A percentile compares a stretch with the other conserved stretches of the same genome.
phyloP scores from a whole-genome alignment of 495 filamentous ascomycete species.

The Letharia columbiana region DNA sequence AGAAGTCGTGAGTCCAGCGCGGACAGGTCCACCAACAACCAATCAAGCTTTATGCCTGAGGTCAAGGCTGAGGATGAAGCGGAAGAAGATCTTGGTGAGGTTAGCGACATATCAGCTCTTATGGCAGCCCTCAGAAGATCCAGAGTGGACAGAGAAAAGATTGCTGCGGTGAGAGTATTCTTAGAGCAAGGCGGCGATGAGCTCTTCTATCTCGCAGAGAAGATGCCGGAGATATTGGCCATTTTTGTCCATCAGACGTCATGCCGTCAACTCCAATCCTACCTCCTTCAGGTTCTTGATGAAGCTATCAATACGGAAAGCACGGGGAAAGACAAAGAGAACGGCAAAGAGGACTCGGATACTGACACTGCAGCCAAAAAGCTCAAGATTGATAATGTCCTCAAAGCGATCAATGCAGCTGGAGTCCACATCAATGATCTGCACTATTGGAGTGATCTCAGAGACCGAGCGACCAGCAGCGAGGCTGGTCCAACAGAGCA shows the following conservation, averaged over 20 bases:
- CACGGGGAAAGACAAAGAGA: constrained; percentile 17
- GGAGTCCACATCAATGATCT: constrained; percentile 28
- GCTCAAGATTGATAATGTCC: constrained; percentile 38
- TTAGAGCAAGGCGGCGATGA: constrained; percentile 73
- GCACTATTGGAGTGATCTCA: constrained; percentile 27
- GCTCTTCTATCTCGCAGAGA: constrained; percentile 62
- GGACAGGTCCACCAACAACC: constrained; percentile 24
- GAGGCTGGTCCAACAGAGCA: constrained; percentile 21
- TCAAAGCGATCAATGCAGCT: constrained; percentile 32
- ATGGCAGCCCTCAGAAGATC: constrained; percentile 54
- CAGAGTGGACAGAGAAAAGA: constrained; percentile 83
- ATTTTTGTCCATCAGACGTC: constrained; percentile 85
- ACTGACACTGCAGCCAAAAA: constrained; percentile 26
- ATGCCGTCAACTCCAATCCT: constrained; percentile 61
- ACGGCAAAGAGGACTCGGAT: constrained; percentile 24
- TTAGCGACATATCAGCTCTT: constrained; percentile 57
- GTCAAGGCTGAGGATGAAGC: constrained; percentile 30
- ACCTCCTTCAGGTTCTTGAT: constrained; percentile 56
- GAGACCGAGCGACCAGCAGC: constrained; percentile 15
- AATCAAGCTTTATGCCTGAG: constrained; percentile 28
- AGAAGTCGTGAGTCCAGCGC: constrained; percentile 36
- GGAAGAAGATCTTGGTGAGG: constrained; percentile 42
- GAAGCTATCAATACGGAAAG: constrained; percentile 34
- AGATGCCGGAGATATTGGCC: constrained; percentile 77
- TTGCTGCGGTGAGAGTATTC: constrained; percentile 71